Percentiles rank a stretch among this genome's conserved stretches.
These are phyloP conservation scores for Keqinozyma sinolaborantium DNA, from an alignment of 1,139 yeast genomes.

Conservation along the genomic window DNA sequence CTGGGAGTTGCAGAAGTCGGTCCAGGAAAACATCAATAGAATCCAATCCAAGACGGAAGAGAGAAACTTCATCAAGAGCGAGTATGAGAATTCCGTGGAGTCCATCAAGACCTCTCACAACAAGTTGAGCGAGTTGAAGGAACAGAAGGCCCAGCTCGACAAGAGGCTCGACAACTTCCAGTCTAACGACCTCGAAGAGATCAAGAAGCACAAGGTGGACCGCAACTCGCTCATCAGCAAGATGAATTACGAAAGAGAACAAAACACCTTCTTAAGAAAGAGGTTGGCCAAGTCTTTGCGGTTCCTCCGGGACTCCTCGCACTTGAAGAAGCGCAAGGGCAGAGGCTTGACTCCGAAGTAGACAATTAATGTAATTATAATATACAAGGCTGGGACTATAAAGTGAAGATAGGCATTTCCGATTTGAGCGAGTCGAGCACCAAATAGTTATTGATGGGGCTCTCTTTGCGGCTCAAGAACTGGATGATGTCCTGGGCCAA, in stretches of 20 bases:
- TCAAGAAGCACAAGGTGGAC: slow-evolving; percentile 18
- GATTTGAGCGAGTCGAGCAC: slow-evolving; percentile 68
- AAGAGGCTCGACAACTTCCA: slow-evolving; percentile 25
- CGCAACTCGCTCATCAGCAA: slow-evolving; percentile 20
- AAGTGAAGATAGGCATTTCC: slow-evolving; percentile 72
- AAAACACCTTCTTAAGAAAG: slow-evolving; percentile 21
- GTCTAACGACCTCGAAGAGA: slow-evolving; percentile 22
- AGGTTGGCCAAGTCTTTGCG: slow-evolving; percentile 33
- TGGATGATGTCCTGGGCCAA: slow-evolving; percentile 91
- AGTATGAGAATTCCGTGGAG: slow-evolving; percentile 56
- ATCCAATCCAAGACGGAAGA: slow-evolving; percentile 45
- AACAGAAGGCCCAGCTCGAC: slow-evolving; percentile 13
- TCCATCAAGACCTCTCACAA: slow-evolving; percentile 52
- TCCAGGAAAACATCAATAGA: slow-evolving; percentile 32
- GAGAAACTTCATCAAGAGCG: slow-evolving; percentile 61
- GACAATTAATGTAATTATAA: not conserved
- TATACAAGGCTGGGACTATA: slow-evolving; percentile 20
- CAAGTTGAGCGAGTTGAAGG: slow-evolving; percentile 33
- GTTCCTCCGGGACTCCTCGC: slow-evolving; percentile 39
- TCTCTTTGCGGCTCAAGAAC: slow-evolving; percentile 68
- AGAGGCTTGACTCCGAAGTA: slow-evolving; percentile 36
- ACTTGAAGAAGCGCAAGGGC: slow-evolving; percentile 42
- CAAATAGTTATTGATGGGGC: slow-evolving; percentile 79
- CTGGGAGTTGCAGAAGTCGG: slow-evolving; percentile 37
- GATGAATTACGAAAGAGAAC: slow-evolving; percentile 19